Base-by-base conservation (phyloP, 768 basidiomycete species). In the Dentipellis fragilis region DNA sequence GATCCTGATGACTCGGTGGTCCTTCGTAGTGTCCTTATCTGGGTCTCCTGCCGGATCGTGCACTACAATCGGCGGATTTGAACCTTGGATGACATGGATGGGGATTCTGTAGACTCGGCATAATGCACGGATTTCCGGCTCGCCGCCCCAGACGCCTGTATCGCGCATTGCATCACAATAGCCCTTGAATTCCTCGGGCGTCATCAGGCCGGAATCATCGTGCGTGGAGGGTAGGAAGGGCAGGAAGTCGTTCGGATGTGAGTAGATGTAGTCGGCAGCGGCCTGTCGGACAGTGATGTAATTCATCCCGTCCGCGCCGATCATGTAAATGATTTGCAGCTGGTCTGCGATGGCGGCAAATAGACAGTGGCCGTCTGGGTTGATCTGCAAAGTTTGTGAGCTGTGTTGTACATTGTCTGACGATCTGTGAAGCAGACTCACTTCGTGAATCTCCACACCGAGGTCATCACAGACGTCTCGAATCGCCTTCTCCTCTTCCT, bases 281-380 rank as follows among this genome's bases (percentile, higher is more conserved):
- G 80, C 77, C 12, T 67, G 67, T 21, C 96, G 86, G 46, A 82
- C 76, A 12, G 72, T 72, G 5, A 71, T 63, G 64, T 89, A 88
- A 54, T 74, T 80, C 35, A 87, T 83, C 58, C 83, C 68, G 12
- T 72, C 62, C 1, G 77, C 62, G 9, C 84, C 76, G 34, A 93
- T 58, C 50, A 93, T 68, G 38, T 81, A 80, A 23, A 93, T 79
- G n/a, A 88, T 63, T 47, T 74, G 75, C 35, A 96, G 81, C 67
- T 99, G 95, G 69, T 98, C 93, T 22, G 91, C 95, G 22, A 98
- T 75, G 10, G 95, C 91, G 49, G 92, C 88, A 73, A 87, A 99
- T 34, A 98, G 83, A 72, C 95, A 98, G 63, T 98, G 94, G 0
- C 95, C 95, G 63, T 98, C 95, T 16, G 95, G 92, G 57, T 84